phyloP scores from a whole-genome alignment of 1,284 basidiomycete genomes.

The Cutaneotrichosporon dermatis region DNA sequence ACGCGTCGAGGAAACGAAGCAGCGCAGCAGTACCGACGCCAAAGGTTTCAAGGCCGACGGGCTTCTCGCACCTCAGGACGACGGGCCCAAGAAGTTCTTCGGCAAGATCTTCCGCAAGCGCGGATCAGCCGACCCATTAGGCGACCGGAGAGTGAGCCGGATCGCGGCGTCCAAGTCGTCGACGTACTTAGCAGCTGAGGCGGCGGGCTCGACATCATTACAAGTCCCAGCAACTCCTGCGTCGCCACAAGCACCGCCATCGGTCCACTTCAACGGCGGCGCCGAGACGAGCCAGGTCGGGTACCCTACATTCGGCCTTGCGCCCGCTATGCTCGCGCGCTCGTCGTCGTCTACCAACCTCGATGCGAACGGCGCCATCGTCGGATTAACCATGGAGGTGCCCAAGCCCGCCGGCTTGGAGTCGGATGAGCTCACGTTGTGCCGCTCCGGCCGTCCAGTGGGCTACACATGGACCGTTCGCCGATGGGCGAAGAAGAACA shows the following conservation, averaged over 20 bases:
- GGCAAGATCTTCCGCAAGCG: conserved; percentile 65
- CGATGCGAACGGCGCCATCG: conserved; percentile 32
- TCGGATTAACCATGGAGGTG: conserved; percentile 23
- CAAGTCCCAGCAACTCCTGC: conserved; percentile 2
- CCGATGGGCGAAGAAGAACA: conserved; percentile 65
- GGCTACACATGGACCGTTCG: conserved; percentile 78
- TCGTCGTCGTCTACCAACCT: conserved; percentile 24
- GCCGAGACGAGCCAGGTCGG: conserved; percentile 17
- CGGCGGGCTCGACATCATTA: not conserved
- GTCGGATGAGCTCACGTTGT: not conserved
- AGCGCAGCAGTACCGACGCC: conserved; percentile 24
- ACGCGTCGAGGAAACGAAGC: conserved; percentile 20
- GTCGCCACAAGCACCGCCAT: conserved; percentile 3
- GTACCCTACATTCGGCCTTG: conserved; percentile 42
- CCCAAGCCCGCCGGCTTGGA: not conserved
- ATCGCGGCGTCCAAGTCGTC: conserved; percentile 3
- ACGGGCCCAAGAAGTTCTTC: conserved; percentile 60
- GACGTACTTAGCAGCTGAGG: not conserved
- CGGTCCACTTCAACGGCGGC: conserved; percentile 7
- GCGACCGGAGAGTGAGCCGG: not conserved
- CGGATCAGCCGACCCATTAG: conserved; percentile 3
- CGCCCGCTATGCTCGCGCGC: conserved; percentile 32
- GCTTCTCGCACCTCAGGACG: conserved; percentile 6
- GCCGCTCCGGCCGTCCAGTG: conserved; percentile 35
- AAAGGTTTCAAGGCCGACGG: conserved; percentile 19